A percentile compares a stretch with the other conserved stretches of the same genome.
Conservation (phyloP, 257 asterid species). For the Gentiana dahurica region DNA sequence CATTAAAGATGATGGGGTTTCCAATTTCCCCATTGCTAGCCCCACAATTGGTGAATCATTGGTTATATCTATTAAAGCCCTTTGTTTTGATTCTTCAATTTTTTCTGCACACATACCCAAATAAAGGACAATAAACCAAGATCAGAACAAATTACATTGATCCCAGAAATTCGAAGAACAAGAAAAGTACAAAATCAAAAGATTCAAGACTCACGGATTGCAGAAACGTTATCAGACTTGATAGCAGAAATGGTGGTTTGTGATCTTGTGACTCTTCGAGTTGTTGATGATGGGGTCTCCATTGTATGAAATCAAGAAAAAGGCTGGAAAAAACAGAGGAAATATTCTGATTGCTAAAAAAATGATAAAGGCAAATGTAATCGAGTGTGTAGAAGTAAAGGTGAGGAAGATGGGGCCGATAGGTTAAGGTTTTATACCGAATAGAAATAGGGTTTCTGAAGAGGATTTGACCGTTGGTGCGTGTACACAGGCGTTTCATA, state of each 20-base stretch:
- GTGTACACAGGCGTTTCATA: no score
- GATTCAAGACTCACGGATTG: slow-evolving; percentile 19
- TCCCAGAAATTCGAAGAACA: background rate
- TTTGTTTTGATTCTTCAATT: slow-evolving; percentile 41
- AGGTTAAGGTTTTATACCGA: slow-evolving; percentile 3
- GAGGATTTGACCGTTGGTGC: slow-evolving; percentile 15
- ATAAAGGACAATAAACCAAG: background rate
- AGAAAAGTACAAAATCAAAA: background rate
- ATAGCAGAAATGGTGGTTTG: slow-evolving; percentile 38
- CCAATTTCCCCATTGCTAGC: slow-evolving; percentile 55
- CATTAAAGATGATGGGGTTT: slow-evolving; percentile 69
- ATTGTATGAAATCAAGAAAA: slow-evolving; percentile 18
- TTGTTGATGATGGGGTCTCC: slow-evolving; percentile 71
- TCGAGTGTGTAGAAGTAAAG: no score
- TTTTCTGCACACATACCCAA: slow-evolving; percentile 34
- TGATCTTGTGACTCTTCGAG: slow-evolving; percentile 74
- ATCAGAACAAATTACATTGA: slow-evolving; percentile 1
- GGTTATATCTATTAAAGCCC: slow-evolving; percentile 68
- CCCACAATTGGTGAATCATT: slow-evolving; percentile 96
- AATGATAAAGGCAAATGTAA: no score
- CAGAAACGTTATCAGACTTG: slow-evolving; percentile 12
- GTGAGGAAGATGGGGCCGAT: no score
- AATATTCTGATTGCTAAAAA: background rate
- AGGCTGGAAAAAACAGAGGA: background rate
- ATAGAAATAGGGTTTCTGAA: slow-evolving; percentile 12